phyloP scores from a whole-genome alignment of 169 alveolate genomes.

The Cryptosporidium sp. region DNA sequence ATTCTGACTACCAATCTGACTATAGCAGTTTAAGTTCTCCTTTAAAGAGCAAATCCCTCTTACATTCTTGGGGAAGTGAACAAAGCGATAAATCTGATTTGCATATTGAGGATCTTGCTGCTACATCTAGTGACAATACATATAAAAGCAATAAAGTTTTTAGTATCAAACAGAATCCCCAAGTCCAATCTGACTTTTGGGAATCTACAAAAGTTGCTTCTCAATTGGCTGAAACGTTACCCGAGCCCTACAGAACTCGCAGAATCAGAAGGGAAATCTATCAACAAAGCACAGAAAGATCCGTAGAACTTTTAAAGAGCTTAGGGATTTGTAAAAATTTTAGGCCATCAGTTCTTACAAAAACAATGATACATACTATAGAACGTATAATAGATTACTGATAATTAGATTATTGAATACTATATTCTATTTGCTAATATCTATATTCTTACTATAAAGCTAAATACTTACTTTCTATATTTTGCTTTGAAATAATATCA shows the following conservation, averaged over 20 bases:
- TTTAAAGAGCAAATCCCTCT: not conserved
- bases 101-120: slow-evolving; percentile 58
- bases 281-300: slow-evolving; percentile 64
- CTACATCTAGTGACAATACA: not conserved
- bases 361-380: slow-evolving; percentile 58
- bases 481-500: not conserved
- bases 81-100: slow-evolving; percentile 60
- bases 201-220: slow-evolving; percentile 64
- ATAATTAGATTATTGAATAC: not conserved
- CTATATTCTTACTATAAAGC: not conserved
- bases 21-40: not conserved
- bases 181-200: not conserved
- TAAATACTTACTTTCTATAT: slow-evolving; percentile 17
- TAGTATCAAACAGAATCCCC: not conserved
- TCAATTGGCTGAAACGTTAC: slow-evolving; percentile 58
- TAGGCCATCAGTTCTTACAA: slow-evolving; percentile 34
- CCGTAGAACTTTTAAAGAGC: slow-evolving; percentile 44
- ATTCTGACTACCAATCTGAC: not conserved
- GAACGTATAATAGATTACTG: slow-evolving; percentile 31
- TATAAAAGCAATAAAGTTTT: not conserved
- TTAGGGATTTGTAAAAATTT: slow-evolving; percentile 40
- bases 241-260: slow-evolving; percentile 60
- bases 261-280: slow-evolving; percentile 63
- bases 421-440: not conserved
- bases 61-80: slow-evolving; percentile 62